phyloP scores from a whole-genome alignment of 179 eudicot species.

The Beta corolliflora region DNA sequence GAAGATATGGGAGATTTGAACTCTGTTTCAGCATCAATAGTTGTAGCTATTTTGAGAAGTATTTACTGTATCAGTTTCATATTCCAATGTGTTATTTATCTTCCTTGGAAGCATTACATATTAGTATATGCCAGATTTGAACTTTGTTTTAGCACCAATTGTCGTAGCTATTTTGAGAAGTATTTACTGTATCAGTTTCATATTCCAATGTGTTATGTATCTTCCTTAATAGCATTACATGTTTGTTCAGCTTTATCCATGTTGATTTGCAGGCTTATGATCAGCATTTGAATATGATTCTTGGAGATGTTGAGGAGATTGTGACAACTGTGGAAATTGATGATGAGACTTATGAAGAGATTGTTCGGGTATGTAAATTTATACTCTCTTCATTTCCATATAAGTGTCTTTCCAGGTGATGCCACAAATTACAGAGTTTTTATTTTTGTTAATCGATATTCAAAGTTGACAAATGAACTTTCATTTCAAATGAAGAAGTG shows the following conservation, averaged over 20 bases:
- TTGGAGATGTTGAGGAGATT: slow-evolving; percentile 95
- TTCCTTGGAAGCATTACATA: not conserved
- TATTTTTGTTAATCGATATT: not conserved
- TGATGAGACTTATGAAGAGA: slow-evolving; percentile 96
- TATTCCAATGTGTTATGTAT: not conserved
- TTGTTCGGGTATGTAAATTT: slow-evolving; percentile 74
- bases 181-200: not conserved
- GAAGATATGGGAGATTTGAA: not conserved
- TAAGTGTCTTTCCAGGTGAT: not conserved
- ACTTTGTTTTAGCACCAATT: no score
- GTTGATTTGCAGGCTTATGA: slow-evolving; percentile 77
- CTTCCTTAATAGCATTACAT: not conserved
- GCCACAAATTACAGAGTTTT: no score
- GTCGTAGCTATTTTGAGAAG: no score
- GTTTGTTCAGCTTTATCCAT: not conserved
- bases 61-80: not conserved
- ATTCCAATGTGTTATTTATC: not conserved
- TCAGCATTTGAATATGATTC: slow-evolving; percentile 97
- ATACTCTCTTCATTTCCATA: not conserved
- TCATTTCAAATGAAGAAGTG: not conserved
- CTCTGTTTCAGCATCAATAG: no score
- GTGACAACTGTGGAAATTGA: slow-evolving; percentile 93
- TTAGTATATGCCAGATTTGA: not conserved
- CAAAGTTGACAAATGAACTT: not conserved
- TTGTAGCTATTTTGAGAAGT: not conserved